Evolutionary conservation across 2,329 filamentous ascomycete genomes (phyloP).

Genomic region (Fusarium clavum): DNA sequence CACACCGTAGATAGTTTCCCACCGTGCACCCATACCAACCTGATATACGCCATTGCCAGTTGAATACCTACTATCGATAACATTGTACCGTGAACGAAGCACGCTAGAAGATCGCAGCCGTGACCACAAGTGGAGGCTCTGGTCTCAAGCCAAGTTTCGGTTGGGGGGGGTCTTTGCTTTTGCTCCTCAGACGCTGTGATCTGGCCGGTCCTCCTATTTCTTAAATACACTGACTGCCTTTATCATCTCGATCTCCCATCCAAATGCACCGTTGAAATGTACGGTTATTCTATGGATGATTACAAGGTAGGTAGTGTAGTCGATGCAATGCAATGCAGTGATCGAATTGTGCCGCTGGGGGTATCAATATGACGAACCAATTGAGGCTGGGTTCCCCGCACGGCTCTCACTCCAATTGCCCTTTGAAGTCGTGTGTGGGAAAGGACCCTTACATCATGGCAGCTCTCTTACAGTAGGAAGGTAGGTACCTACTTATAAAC

Average conservation of each 20-base stretch:
- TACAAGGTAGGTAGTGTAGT: neutral
- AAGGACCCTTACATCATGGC: constrained; percentile 1
- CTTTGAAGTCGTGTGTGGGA: neutral
- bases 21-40: neutral
- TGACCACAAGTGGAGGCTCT: constrained; percentile 4
- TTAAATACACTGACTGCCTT: neutral
- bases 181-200: neutral
- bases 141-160: neutral
- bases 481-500: neutral
- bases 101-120: constrained; percentile 19
- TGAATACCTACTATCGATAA: neutral
- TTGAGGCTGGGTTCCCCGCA: constrained; percentile 30
- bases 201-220: neutral
- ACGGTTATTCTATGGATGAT: neutral
- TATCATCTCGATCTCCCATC: constrained; percentile 7
- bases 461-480: neutral
- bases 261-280: neutral
- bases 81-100: constrained; percentile 1
- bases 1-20: neutral
- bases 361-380: constrained; percentile 12
- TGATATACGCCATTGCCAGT: neutral
- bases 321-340: constrained; percentile 4
- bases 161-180: neutral
- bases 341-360: constrained; percentile 5
- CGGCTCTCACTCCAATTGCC: constrained; percentile 31